Percentiles rank a stretch among this genome's conserved stretches.
Conservation (phyloP, 805 yeast species). For the Kuraishia floccosa region DNA sequence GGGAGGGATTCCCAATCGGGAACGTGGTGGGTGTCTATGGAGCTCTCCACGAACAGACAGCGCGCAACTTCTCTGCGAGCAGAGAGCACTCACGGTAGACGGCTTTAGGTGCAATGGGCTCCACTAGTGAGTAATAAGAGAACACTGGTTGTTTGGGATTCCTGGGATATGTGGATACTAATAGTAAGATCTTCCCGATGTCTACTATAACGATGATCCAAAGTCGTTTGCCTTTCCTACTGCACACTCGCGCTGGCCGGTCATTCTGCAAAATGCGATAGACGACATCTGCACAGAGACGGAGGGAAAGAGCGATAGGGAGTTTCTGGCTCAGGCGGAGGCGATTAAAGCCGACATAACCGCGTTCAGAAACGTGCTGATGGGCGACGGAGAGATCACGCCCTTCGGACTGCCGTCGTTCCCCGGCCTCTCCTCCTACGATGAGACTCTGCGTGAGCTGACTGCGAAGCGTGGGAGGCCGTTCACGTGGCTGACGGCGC, state of each 20-base stretch:
- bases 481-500: slow-evolving; percentile 69
- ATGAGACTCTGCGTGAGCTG: slow-evolving; percentile 33
- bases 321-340: slow-evolving; percentile 31
- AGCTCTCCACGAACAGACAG: too few species aligned
- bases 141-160: too few species aligned
- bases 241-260: slow-evolving; percentile 78
- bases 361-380: slow-evolving; percentile 30
- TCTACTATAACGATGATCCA: slow-evolving; percentile 55
- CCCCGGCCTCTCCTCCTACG: slow-evolving; percentile 45
- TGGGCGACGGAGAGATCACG: slow-evolving; percentile 26
- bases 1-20: too few species aligned
- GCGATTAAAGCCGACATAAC: slow-evolving; percentile 28
- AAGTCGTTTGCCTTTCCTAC: slow-evolving; percentile 79
- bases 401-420: slow-evolving; percentile 26
- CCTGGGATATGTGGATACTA: too few species aligned
- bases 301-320: slow-evolving; percentile 6
- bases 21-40: too few species aligned
- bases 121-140: too few species aligned
- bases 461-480: slow-evolving; percentile 8
- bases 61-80: too few species aligned
- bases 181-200: too few species aligned
- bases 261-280: slow-evolving; percentile 57
- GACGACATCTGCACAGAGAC: slow-evolving; percentile 40
- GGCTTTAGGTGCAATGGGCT: too few species aligned
- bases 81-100: too few species aligned